A percentile compares a stretch with the other conserved stretches of the same genome.
These are phyloP conservation scores for Podospora anserina DNA, from an alignment of 495 filamentous ascomycete genomes.

Conservation along the genomic window DNA sequence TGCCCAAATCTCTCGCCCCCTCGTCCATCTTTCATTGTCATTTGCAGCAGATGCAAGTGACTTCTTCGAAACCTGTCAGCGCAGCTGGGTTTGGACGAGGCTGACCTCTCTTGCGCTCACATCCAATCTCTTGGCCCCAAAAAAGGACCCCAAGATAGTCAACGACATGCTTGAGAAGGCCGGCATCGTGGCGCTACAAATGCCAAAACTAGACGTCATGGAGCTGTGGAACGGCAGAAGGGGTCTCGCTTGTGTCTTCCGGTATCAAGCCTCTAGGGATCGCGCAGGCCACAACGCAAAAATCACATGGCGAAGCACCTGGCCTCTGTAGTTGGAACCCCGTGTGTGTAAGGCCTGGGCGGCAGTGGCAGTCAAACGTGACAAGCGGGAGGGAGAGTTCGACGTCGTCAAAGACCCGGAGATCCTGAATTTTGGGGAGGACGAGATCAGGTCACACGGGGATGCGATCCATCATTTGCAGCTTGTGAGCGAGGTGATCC, in stretches of 20 bases:
- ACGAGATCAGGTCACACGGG: neutral
- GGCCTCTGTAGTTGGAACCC: neutral
- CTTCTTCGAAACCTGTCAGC: no score
- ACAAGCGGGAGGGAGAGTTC: neutral
- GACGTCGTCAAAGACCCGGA: neutral
- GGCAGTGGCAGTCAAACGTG: neutral
- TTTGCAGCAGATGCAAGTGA: no score
- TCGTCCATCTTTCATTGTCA: no score
- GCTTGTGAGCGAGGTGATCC: neutral
- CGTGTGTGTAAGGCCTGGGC: neutral
- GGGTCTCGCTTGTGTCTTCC: neutral
- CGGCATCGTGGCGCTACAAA: neutral
- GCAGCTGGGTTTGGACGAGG: no score
- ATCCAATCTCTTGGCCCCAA: neutral
- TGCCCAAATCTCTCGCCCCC: no score
- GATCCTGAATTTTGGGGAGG: neutral
- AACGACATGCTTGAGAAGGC: slow-evolving; percentile 10
- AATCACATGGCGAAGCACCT: neutral
- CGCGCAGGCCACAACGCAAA: neutral
- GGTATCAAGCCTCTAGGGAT: neutral
- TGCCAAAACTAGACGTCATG: neutral
- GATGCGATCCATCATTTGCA: neutral
- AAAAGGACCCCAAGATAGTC: neutral
- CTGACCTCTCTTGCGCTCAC: no score
- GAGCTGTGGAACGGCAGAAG: neutral